Base-by-base conservation (phyloP, 352 stramenopile genomes). In the Phytophthora ramorum region DNA sequence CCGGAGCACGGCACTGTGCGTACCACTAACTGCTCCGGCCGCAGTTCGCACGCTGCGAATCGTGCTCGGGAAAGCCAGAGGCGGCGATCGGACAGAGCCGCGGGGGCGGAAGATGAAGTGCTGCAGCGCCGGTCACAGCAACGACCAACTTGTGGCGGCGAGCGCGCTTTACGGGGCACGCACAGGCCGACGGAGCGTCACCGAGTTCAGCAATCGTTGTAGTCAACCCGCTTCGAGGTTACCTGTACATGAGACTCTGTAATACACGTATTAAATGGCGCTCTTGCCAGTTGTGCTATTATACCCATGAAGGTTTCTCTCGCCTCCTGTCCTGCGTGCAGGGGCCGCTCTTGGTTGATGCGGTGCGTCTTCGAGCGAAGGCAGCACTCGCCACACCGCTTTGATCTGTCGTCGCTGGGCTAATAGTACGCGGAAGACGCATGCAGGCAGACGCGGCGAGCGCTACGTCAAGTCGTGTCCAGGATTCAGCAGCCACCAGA, bases 51-150 rank as follows among this genome's bases (percentile, higher is more conserved):
- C 55, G 24, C 40, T 35, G 46, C 59, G 53, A 69, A 57, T 55
- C 46, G 49, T 53, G 53, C 46, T 71, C 32, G 44, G 70, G 40
- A 71, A 71, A 75, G 67, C 62, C 67, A 61, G 67, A 24, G 22
- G 16, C 16, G 17, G 50, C 66, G 61, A 47, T 40, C 50, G 60
- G 50, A 75, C 62, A 75, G 63, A 75, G 43, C 52, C 67, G 56
- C 41, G 54, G 56, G 63, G 67, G 56, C 46, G 67, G 56, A 75
- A 72, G 57, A 75, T 67, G 40, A 75, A 70, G n/a, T 64, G 56
- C 62, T 67, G 51, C 62, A 75, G 58, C 50, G 63, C 47, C 63
- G 41, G 60, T 70, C 53, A 59, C 67, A 14, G 40, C 49, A 20
- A 45, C 28, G 26, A 55, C 26, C 44, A 67, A 38, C 49, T 71